Evolutionary conservation across 257 asterid genomes (phyloP), one percentile per base, ranked within the genome.

Genomic region (Solanum paucissectum): DNA sequence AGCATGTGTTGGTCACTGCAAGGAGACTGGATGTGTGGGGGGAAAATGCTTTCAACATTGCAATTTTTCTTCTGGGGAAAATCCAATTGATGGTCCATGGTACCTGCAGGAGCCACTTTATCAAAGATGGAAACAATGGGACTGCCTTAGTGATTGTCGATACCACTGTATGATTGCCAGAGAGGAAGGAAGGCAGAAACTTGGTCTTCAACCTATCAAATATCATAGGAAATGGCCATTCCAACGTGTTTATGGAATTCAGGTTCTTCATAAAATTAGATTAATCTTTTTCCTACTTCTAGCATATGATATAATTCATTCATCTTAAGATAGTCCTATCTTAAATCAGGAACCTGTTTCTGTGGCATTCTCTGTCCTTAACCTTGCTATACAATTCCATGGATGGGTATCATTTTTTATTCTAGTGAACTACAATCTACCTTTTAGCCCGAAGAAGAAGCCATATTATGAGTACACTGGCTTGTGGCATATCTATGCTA

Each of bases 221-320:
- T 95, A 95, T 92, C 98, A 96, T 75, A 95, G 98, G 40, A 96
- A 93, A 90, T 96, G 99, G 99, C 96, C 98, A 49, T 92, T 96
- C 79, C 92, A 71, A 36, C 95, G 98, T 76, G 90, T 94, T 88
- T 94, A 93, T 16, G 98, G 98, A 60, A 96, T 96, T 84, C 98
- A 96, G 98, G 99, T 96, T 88, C 85, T 74, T 64, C 25, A 37
- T 55, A 34, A 76, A 29, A 73, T 74, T 40, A 79, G 12, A 58
- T 72, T 40, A 72, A 66, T 84, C 10, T 8, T 81, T 81, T 5
- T 14, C 76, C 77, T 79, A 8, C 52, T 12, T 87, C 20, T 81
- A 46, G 85, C 13, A 32, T 81, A 38, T 81, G 40, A 46, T 46
- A 46, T 81, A 44, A 60, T 86, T 86, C 32, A 76, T 44, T 32